These are phyloP conservation scores for Diplodia seriata DNA, from an alignment of 2,329 filamentous ascomycete genomes.

Conservation along the genomic window DNA sequence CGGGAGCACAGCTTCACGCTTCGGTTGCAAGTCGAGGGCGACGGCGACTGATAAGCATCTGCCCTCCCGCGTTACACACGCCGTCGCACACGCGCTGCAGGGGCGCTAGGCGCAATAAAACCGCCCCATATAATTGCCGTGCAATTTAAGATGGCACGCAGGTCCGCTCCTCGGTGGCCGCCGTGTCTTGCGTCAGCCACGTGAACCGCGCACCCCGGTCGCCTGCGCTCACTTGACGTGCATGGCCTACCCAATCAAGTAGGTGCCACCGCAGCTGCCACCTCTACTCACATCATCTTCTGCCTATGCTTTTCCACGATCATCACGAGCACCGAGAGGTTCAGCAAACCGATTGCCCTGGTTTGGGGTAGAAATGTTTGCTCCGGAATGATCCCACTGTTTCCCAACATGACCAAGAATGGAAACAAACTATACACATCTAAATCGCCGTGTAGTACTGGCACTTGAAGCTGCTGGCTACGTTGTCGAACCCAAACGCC, in stretches of 20 bases:
- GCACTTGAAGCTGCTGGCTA: background rate
- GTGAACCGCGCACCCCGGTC: background rate
- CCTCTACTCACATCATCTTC: no score
- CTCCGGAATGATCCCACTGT: background rate
- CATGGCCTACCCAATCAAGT: background rate
- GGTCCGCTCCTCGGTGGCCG: background rate
- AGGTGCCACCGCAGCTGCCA: constrained; percentile 1
- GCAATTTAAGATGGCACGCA: constrained; percentile 9
- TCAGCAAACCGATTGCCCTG: background rate
- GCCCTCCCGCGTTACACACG: background rate
- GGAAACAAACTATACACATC: background rate
- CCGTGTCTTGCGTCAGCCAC: background rate
- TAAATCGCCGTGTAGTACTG: background rate
- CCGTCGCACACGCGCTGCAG: constrained; percentile 19
- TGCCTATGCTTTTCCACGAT: no score
- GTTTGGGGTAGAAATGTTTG: background rate
- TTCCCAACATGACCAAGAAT: background rate
- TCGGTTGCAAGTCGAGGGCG: background rate
- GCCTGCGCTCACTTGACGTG: background rate
- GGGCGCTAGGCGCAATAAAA: constrained; percentile 8
- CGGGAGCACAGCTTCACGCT: no score
- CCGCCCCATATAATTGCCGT: constrained; percentile 1
- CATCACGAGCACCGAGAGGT: no score
- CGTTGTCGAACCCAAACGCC: background rate
- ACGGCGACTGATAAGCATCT: constrained; percentile 9